phyloP scores from a whole-genome alignment of 2,329 filamentous ascomycete genomes.

The Aspergillus jensenii region DNA sequence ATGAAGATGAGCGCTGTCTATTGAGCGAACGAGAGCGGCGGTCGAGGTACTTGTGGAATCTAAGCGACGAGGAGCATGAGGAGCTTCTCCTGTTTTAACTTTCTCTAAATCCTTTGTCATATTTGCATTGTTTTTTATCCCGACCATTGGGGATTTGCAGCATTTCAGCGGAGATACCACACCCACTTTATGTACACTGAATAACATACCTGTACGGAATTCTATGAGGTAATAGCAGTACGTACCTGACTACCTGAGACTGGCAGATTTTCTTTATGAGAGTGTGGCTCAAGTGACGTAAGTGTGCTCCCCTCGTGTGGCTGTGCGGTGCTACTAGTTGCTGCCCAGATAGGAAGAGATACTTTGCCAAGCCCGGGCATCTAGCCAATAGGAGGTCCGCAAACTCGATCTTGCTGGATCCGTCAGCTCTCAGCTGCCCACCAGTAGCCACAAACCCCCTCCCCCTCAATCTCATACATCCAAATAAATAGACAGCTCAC shows the following conservation, averaged over 20 bases:
- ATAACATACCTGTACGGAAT: background rate
- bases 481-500: constrained; percentile 8
- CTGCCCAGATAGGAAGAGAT: background rate
- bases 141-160: constrained; percentile 6
- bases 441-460: constrained; percentile 2
- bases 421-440: constrained; percentile 6
- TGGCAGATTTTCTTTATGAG: background rate
- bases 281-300: background rate
- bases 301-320: background rate
- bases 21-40: constrained; percentile 34
- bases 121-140: background rate
- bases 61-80: constrained; percentile 37
- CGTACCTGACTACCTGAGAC: too few species aligned
- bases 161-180: constrained; percentile 13
- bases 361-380: too few species aligned
- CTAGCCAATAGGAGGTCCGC: too few species aligned
- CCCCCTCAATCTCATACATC: background rate
- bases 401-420: background rate
- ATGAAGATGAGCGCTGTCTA: constrained; percentile 37
- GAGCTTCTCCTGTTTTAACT: constrained; percentile 25
- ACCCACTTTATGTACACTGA: constrained; percentile 1
- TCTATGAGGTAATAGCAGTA: background rate
- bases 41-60: constrained; percentile 33
- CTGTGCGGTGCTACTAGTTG: background rate
- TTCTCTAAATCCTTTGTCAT: background rate